Percentiles rank a stretch among this genome's conserved stretches.
phyloP scores from a whole-genome alignment of 495 filamentous ascomycete species.

The Parathielavia hyrcaniae region DNA sequence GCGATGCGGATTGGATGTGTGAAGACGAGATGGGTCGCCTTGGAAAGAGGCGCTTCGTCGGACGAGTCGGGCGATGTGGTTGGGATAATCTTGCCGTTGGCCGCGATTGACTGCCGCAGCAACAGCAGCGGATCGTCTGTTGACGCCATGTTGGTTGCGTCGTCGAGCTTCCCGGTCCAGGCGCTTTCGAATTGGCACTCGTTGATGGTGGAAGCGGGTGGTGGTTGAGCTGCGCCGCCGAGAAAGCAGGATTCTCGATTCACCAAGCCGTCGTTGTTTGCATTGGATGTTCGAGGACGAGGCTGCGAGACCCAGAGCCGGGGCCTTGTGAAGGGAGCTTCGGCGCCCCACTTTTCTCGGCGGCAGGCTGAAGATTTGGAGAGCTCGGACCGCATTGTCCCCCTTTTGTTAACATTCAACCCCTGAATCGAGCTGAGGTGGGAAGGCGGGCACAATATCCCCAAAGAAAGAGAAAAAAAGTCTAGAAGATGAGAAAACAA shows the following conservation, averaged over 20 bases:
- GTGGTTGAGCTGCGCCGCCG: background rate
- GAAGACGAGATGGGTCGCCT: conserved; percentile 81
- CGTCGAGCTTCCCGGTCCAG: background rate
- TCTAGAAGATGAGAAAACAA: background rate
- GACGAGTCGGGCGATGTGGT: conserved; percentile 55
- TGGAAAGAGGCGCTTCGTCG: conserved; percentile 50
- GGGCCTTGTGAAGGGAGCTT: background rate
- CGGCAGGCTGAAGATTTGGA: background rate
- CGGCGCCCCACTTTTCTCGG: conserved; percentile 1
- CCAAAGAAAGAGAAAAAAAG: background rate
- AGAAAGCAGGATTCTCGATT: background rate
- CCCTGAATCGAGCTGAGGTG: background rate
- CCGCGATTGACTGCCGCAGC: conserved; percentile 70
- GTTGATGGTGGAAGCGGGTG: background rate
- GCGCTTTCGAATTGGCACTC: background rate
- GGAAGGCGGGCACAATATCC: background rate
- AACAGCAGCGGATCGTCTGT: conserved; percentile 65
- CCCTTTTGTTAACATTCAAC: background rate
- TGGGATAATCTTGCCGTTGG: conserved; percentile 55
- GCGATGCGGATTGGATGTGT: conserved; percentile 52
- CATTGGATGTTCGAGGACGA: conserved; percentile 6
- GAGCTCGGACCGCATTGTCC: conserved; percentile 3
- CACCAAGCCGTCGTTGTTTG: background rate
- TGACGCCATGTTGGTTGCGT: conserved; percentile 33
- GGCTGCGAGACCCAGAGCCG: conserved; percentile 8